Conservation (phyloP, 495 filamentous ascomycete genomes). For the Talaromyces nanjingensis region DNA sequence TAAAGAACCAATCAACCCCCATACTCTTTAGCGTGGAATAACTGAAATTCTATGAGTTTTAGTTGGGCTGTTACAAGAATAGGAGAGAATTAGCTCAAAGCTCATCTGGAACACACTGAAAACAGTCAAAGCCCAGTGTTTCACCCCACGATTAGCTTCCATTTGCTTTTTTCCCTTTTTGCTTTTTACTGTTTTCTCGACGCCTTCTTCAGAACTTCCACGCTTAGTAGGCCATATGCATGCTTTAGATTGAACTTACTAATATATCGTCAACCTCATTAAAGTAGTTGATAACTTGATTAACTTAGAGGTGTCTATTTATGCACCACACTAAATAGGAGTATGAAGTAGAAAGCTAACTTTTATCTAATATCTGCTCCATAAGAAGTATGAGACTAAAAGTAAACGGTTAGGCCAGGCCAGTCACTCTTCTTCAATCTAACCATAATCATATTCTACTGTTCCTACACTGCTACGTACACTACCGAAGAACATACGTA, state of each 20-base stretch:
- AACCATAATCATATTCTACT: not conserved
- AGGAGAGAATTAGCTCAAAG: not conserved
- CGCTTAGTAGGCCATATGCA: not conserved
- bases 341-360: not conserved
- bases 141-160: constrained; percentile 36
- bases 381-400: not conserved
- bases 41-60: not conserved
- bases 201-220: constrained; percentile 1
- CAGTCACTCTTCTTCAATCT: not conserved
- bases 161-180: constrained; percentile 3
- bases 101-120: constrained; percentile 10
- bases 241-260: not conserved
- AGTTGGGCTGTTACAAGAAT: not conserved
- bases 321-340: not conserved
- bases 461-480: not conserved
- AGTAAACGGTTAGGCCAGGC: not conserved
- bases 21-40: not conserved
- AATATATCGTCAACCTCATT: not conserved
- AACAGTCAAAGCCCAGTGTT: constrained; percentile 22
- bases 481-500: not conserved
- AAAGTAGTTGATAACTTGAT: not conserved
- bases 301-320: not conserved
- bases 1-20: not conserved
- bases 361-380: not conserved
- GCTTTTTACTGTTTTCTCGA: not conserved